Evolutionary conservation across 129 eudicot genomes (phyloP).

Genomic region (Artemisia tridentata): DNA sequence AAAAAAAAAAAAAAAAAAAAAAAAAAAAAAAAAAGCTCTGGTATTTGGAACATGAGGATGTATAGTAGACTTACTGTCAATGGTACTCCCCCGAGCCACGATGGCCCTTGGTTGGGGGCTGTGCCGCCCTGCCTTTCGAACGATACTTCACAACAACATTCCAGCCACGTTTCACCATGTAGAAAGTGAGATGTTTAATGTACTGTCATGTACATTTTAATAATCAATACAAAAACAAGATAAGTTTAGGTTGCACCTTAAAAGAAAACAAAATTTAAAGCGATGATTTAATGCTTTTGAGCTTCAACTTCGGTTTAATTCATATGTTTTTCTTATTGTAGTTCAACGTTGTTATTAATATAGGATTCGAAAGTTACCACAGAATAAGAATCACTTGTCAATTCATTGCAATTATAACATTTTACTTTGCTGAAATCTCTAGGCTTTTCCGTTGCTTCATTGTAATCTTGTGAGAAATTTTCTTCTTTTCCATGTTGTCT

Average conservation of each 20-base stretch:
- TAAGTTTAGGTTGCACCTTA: neutral
- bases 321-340: neutral
- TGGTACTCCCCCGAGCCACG: conserved; percentile 95
- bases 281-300: neutral
- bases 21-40: neutral
- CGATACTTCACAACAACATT: conserved; percentile 88
- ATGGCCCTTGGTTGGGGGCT: too few species aligned
- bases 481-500: too few species aligned
- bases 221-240: neutral
- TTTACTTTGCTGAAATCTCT: too few species aligned
- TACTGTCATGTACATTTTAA: conserved; percentile 45
- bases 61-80: conserved; percentile 66
- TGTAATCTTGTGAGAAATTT: too few species aligned
- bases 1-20: neutral
- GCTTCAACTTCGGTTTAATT: neutral
- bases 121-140: too few species aligned
- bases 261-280: neutral
- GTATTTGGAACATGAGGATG: neutral
- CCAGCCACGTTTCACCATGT: conserved; percentile 76
- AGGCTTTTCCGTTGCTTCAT: too few species aligned
- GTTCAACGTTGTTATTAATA: neutral
- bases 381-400: conserved; percentile 77
- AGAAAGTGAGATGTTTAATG: conserved; percentile 64
- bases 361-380: conserved; percentile 44
- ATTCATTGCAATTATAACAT: too few species aligned